Evolutionary conservation across 1,284 basidiomycete species (phyloP), one percentile per base, ranked within the genome.

Genomic region (Tetrapyrgos nigripes): DNA sequence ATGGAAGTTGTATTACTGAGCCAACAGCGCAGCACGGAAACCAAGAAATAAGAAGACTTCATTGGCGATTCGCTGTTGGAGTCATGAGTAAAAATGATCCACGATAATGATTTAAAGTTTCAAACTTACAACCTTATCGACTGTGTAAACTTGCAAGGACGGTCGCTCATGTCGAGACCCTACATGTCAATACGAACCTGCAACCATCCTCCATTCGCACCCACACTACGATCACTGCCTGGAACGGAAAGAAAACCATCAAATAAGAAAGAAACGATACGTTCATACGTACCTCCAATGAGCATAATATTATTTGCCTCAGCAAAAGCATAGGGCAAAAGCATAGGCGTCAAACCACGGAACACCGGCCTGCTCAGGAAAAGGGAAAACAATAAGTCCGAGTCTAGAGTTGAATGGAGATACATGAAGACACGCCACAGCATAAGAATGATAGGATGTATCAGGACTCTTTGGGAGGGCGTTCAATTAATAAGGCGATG

Each of bases 291-390:
- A 71, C 72, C 72, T 60, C 72, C 76, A 17, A 77, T 73, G n/a
- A 79, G 24, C 1, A 76, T 78, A n/a, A 78, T 70, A 55, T 77
- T 77, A 51, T 78, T 63, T 1, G 58, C 64, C 9, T 75, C 71
- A 2, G 77, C 76, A 58, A 78, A 78, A 4, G 64, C n/a, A n/a
- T n/a, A n/a, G n/a, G n/a, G n/a, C n/a, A n/a, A n/a, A n/a, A n/a
- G n/a, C 66, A 58, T 79, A 78, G 37, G 75, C 74, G 14, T 79
- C 72, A 1, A 64, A 63, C 75, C 75, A 79, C 55, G 77, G 73
- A 10, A 77, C 70, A 2, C 79, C 79, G 31, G 79, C 78, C 78
- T 78, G 51, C 8, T 5, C 26, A 13, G 44, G n/a, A n/a, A n/a
- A n/a, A n/a, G n/a, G n/a, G n/a, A n/a, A n/a, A n/a, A n/a, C n/a